These are phyloP conservation scores for Smittium culicis DNA, from an alignment of 371 early-diverging fungal genomes.

Conservation along the genomic window DNA sequence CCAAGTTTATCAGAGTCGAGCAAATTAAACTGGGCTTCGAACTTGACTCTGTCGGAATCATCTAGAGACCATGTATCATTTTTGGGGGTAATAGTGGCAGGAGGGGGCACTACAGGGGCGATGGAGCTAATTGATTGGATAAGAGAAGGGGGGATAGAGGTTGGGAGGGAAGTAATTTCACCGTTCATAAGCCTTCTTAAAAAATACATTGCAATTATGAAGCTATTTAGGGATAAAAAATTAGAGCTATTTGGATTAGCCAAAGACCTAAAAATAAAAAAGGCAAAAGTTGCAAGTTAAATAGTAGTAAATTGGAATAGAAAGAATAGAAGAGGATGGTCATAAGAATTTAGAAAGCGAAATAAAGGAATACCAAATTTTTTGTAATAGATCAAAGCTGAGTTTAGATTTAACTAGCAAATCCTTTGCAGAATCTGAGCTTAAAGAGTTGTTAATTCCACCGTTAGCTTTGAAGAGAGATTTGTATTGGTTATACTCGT, in stretches of 20 bases:
- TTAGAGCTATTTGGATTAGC: slow-evolving; percentile 56
- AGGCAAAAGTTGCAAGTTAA: neutral
- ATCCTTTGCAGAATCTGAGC: slow-evolving; percentile 32
- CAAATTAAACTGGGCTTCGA: slow-evolving; percentile 50
- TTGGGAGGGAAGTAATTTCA: slow-evolving; percentile 39
- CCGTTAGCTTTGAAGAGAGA: slow-evolving; percentile 49
- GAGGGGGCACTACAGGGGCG: slow-evolving; percentile 4
- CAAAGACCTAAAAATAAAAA: slow-evolving; percentile 33
- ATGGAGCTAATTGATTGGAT: slow-evolving; percentile 42
- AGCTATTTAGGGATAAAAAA: slow-evolving; percentile 50
- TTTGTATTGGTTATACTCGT: slow-evolving; percentile 52
- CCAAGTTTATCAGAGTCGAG: slow-evolving; percentile 39
- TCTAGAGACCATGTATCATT: slow-evolving; percentile 50
- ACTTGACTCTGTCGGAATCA: slow-evolving; percentile 50
- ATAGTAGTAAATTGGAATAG: neutral
- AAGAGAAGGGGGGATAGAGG: slow-evolving; percentile 39
- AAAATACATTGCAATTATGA: slow-evolving; percentile 70
- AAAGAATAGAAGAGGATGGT: neutral
- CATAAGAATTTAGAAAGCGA: neutral
- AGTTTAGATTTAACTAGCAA: slow-evolving; percentile 32
- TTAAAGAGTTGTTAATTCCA: slow-evolving; percentile 50
- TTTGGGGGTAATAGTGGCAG: slow-evolving; percentile 11
- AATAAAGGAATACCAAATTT: slow-evolving; percentile 19
- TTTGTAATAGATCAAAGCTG: slow-evolving; percentile 21
- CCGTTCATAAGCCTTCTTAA: slow-evolving; percentile 53